Conservation (phyloP, 805 yeast genomes). For the Candida endomychidarum region DNA sequence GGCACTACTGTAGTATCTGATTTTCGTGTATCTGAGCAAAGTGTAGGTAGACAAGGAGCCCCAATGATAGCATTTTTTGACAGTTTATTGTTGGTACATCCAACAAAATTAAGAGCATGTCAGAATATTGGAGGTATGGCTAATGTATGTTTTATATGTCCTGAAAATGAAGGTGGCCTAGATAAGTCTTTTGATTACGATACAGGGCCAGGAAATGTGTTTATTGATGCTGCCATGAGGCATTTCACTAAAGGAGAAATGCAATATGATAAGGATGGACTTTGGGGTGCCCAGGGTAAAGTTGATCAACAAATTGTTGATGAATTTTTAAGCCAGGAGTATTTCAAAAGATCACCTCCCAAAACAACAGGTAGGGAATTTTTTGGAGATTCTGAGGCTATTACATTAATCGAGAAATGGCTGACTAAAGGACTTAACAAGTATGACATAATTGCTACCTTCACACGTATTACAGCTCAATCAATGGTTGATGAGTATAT, state of each 20-base stretch:
- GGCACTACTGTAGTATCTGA: constrained; percentile 21
- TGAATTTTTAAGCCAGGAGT: constrained; percentile 17
- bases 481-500: constrained; percentile 21
- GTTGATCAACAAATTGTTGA: constrained; percentile 21
- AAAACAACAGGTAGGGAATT: constrained; percentile 27
- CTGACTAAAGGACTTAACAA: constrained; percentile 16
- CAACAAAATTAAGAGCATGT: constrained; percentile 19
- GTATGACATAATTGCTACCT: constrained; percentile 23
- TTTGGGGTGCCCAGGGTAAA: constrained; percentile 21
- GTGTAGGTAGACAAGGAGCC: constrained; percentile 28
- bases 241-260: constrained; percentile 20
- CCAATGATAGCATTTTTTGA: constrained; percentile 26
- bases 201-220: constrained; percentile 27
- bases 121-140: constrained; percentile 29
- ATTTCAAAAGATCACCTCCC: constrained; percentile 20
- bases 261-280: constrained; percentile 23
- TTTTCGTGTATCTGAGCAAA: constrained; percentile 23
- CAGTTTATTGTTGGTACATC: constrained; percentile 20
- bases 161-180: constrained; percentile 21
- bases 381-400: constrained; percentile 22
- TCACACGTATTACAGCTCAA: constrained; percentile 24
- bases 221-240: constrained; percentile 27
- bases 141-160: constrained; percentile 22
- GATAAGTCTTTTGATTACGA: constrained; percentile 24
- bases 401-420: constrained; percentile 10